These are phyloP conservation scores for Isatis lusitanica DNA, from an alignment of 441 rosid genomes.

Conservation along the genomic window DNA sequence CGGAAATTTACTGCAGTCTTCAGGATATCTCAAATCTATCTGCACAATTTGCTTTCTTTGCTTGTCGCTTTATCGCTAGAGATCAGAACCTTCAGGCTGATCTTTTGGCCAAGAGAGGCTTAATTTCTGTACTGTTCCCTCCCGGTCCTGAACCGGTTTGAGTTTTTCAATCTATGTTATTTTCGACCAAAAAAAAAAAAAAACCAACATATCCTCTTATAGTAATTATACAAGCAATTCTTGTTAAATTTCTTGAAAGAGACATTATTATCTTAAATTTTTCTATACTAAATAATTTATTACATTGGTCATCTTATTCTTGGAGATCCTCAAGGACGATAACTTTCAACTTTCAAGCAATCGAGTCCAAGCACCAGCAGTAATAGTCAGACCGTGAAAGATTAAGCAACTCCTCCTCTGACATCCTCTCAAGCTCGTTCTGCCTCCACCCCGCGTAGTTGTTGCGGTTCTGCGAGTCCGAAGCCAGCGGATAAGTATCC, in stretches of 20 bases:
- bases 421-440: conserved; percentile 68
- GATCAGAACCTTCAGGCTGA: no score
- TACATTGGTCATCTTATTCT: background rate
- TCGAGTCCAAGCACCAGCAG: conserved; percentile 83
- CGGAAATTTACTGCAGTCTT: no score
- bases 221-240: background rate
- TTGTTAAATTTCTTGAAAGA: background rate
- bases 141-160: no score
- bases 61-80: no score
- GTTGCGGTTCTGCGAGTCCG: conserved; percentile 63
- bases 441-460: conserved; percentile 64
- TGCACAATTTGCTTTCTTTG: no score
- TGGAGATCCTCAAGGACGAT: background rate
- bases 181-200: no score
- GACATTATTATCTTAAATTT: background rate
- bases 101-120: no score
- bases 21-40: no score
- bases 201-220: background rate
- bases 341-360: conserved; percentile 1
- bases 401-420: conserved; percentile 54
- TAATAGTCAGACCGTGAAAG: conserved; percentile 74
- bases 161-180: no score
- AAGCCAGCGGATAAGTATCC: conserved; percentile 55
- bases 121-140: no score
- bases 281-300: background rate